Conservation (phyloP, 2,329 filamentous ascomycete species). For the Teratosphaeria epicoccoides region DNA sequence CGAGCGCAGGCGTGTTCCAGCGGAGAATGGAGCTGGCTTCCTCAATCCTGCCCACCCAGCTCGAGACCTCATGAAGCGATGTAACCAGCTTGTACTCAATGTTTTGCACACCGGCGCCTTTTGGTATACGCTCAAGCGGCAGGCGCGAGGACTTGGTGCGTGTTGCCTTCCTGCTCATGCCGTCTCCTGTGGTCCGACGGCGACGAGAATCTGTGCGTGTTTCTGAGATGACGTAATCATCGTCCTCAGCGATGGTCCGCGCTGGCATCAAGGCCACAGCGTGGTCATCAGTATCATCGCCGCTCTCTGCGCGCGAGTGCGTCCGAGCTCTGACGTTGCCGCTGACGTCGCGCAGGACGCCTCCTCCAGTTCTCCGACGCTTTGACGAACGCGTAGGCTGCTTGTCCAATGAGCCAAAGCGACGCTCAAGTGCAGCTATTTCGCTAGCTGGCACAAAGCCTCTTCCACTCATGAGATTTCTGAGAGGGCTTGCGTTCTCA, state of each 20-base stretch:
- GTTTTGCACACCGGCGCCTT: slow-evolving; percentile 15
- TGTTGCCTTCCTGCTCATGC: slow-evolving; percentile 10
- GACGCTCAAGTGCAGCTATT: slow-evolving; percentile 8
- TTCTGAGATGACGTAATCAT: slow-evolving; percentile 7
- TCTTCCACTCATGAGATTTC: slow-evolving; percentile 1
- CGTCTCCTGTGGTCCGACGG: slow-evolving; percentile 11
- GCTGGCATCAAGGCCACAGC: background rate
- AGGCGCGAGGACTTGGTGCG: slow-evolving; percentile 29
- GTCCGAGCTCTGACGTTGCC: slow-evolving; percentile 9
- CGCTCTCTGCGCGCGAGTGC: background rate
- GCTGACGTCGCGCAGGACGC: slow-evolving; percentile 15
- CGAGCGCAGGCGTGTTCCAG: slow-evolving; percentile 18
- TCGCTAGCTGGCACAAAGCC: slow-evolving; percentile 24
- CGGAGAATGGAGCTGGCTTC: slow-evolving; percentile 10
- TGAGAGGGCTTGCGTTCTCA: slow-evolving; percentile 6
- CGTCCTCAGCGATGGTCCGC: slow-evolving; percentile 3
- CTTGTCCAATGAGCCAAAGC: slow-evolving; percentile 5
- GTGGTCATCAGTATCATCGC: background rate
- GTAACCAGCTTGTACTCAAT: slow-evolving; percentile 3
- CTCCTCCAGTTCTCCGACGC: slow-evolving; percentile 16
- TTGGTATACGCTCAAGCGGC: slow-evolving; percentile 30
- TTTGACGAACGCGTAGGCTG: slow-evolving; percentile 7
- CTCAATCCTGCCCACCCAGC: slow-evolving; percentile 8
- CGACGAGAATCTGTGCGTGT: slow-evolving; percentile 8
- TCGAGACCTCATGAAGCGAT: slow-evolving; percentile 3